Percentiles rank a stretch among this genome's conserved stretches.
Evolutionary conservation across 352 stramenopile species (phyloP).

Genomic region (Lagenidium giganteum): DNA sequence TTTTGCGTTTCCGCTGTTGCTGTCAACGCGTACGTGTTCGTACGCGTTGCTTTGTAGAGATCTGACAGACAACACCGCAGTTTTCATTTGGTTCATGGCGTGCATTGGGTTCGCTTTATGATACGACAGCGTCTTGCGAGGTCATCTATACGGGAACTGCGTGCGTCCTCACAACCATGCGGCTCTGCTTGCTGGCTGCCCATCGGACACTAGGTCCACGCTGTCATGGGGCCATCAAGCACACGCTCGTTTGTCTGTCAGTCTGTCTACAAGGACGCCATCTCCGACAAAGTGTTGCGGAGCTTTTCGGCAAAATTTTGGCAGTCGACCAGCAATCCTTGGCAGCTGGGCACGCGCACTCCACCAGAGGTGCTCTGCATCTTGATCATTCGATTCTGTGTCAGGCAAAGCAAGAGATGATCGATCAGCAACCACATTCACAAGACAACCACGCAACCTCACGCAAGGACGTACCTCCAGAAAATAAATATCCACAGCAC

Average conservation of each 20-base stretch:
- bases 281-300: conserved; percentile 79
- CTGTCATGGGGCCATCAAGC: conserved; percentile 1
- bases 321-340: conserved; percentile 62
- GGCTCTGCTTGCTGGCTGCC: no score
- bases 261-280: conserved; percentile 62
- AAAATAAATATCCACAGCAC: conserved; percentile 90
- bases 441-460: conserved; percentile 1
- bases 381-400: conserved; percentile 77
- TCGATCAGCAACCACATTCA: conserved; percentile 8
- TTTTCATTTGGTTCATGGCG: not conserved
- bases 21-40: no score
- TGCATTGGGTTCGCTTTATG: no score
- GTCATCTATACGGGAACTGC: no score
- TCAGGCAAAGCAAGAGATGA: not conserved
- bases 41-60: no score
- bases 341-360: conserved; percentile 74
- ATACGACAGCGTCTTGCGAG: no score
- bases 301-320: conserved; percentile 81
- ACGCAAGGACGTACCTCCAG: conserved; percentile 58
- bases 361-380: conserved; percentile 77
- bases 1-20: no score
- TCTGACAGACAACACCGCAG: not conserved
- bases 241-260: not conserved
- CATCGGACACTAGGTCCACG: conserved; percentile 20
- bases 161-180: no score